Conservation (phyloP, 2,329 filamentous ascomycete species). For the Beauveria scarabaeidicola region DNA sequence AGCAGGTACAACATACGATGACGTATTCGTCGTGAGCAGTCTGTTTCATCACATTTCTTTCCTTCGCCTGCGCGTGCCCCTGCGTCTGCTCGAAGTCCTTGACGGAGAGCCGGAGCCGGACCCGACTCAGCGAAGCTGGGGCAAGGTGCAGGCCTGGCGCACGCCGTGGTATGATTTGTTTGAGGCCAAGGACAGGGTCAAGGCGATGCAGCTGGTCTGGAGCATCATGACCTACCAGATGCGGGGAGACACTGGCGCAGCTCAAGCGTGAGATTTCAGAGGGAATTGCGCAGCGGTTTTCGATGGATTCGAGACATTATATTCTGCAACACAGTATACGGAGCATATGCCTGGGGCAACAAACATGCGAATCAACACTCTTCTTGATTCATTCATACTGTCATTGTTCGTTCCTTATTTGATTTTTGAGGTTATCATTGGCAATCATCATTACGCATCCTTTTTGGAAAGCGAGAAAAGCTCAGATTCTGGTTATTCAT, state of each 20-base stretch:
- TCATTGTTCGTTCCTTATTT: not conserved
- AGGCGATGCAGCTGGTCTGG: conserved; percentile 51
- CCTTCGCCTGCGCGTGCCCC: conserved; percentile 50
- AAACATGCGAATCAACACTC: not conserved
- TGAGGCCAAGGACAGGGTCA: conserved; percentile 41
- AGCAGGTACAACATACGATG: conserved; percentile 42
- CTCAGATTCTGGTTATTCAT: not conserved
- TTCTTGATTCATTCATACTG: not conserved
- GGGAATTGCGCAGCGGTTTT: no score
- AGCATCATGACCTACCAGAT: conserved; percentile 52
- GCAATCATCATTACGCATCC: not conserved
- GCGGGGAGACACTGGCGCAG: conserved; percentile 17
- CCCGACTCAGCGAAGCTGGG: conserved; percentile 36
- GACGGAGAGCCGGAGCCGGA: conserved; percentile 35
- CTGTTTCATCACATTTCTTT: conserved; percentile 53
- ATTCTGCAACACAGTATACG: not conserved
- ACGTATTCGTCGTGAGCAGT: conserved; percentile 52
- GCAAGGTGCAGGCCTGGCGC: conserved; percentile 45
- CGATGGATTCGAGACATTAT: not conserved
- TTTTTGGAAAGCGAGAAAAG: not conserved
- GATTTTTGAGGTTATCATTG: not conserved
- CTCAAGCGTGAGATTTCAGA: not conserved
- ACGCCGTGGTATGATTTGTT: conserved; percentile 57
- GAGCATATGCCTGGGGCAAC: not conserved
- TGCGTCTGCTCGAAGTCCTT: conserved; percentile 42